phyloP scores from a whole-genome alignment of 495 filamentous ascomycete genomes.

The Penicillium lividum region DNA sequence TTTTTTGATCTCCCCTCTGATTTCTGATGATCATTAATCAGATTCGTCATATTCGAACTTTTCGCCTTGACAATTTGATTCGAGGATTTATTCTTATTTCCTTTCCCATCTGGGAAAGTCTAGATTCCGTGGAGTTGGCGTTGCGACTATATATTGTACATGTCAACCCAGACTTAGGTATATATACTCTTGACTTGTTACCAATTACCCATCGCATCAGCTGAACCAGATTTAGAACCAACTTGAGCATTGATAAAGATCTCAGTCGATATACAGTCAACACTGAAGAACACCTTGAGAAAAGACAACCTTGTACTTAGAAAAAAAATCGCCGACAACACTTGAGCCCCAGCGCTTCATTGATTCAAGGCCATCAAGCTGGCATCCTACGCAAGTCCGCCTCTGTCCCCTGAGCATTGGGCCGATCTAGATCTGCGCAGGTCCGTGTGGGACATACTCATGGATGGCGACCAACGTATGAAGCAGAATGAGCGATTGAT shows the following conservation, averaged over 20 bases:
- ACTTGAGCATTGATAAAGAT: neutral
- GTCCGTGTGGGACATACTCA: conserved; percentile 48
- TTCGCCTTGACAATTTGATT: neutral
- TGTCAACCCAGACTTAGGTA: neutral
- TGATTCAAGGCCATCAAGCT: conserved; percentile 43
- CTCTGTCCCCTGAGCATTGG: conserved; percentile 61
- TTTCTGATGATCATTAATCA: conserved; percentile 7
- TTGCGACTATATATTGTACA: neutral
- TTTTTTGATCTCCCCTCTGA: neutral
- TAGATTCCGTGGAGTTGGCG: neutral
- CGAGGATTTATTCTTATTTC: neutral
- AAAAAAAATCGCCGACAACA: neutral
- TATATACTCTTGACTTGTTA: neutral
- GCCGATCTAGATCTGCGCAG: conserved; percentile 47
- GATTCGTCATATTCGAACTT: conserved; percentile 21
- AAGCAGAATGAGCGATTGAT: conserved; percentile 64
- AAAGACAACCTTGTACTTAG: neutral
- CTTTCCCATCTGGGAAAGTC: neutral
- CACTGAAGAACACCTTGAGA: too few species aligned
- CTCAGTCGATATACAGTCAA: neutral
- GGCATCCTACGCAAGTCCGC: conserved; percentile 59
- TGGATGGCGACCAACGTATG: conserved; percentile 70
- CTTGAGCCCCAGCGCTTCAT: neutral
- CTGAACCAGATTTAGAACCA: neutral
- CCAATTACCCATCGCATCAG: neutral